phyloP scores from a whole-genome alignment of 2,329 filamentous ascomycete genomes.

The Ciborinia camelliae region DNA sequence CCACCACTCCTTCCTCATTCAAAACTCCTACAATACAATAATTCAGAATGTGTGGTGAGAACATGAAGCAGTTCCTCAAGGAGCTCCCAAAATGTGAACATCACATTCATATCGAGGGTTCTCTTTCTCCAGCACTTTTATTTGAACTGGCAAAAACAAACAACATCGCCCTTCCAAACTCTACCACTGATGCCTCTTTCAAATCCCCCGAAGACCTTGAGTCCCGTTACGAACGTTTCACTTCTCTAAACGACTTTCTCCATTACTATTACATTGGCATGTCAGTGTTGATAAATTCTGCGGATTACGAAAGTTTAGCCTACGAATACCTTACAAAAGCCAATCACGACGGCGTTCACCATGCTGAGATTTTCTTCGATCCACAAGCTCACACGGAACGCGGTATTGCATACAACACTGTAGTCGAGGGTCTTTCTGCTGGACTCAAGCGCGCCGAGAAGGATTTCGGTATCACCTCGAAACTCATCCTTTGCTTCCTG shows the following conservation, averaged over 20 bases:
- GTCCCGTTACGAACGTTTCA: constrained; percentile 63
- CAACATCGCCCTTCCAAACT: constrained; percentile 56
- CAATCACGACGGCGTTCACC: constrained; percentile 60
- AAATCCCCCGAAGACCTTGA: constrained; percentile 55
- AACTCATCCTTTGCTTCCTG: constrained; percentile 69
- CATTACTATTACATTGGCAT: constrained; percentile 77
- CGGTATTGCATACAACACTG: constrained; percentile 59
- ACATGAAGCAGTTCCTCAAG: constrained; percentile 50
- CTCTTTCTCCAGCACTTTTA: constrained; percentile 65
- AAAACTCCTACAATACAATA: background rate
- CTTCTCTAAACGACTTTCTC: constrained; percentile 72
- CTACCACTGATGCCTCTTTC: constrained; percentile 59
- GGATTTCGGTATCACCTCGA: constrained; percentile 62
- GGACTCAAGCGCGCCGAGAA: constrained; percentile 58
- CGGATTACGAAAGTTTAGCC: constrained; percentile 71
- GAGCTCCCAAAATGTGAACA: constrained; percentile 77
- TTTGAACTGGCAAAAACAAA: constrained; percentile 68
- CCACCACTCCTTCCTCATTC: background rate
- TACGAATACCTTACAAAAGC: constrained; percentile 68
- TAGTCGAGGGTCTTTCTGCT: constrained; percentile 60
- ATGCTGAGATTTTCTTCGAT: constrained; percentile 79
- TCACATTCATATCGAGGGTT: constrained; percentile 77
- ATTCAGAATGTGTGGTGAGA: constrained; percentile 31
- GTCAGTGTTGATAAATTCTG: constrained; percentile 59
- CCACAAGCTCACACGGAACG: constrained; percentile 69